Base-by-base conservation (phyloP, 345 rosid species). In the Anacardium occidentale region DNA sequence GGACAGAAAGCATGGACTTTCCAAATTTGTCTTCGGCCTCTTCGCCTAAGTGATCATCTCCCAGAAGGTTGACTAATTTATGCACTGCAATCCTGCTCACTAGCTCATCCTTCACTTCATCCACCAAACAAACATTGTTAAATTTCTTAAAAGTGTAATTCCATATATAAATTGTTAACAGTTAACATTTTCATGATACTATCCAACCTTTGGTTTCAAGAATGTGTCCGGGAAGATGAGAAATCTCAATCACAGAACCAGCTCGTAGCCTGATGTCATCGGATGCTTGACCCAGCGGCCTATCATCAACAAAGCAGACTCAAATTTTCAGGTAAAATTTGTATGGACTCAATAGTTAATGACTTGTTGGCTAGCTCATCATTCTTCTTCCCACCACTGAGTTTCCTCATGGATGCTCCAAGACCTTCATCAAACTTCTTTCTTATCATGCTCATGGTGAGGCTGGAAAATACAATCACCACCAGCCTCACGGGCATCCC, bases 81-180 rank as follows among this genome's bases (percentile, higher is more conserved):
- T 25, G 87, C 86, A 81, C 87, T 78, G 79, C 86, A 88, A 82
- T 81, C 70, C 65, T 74, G 84, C 85, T 84, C 22, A 77, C 71
- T 77, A 74, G 79, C 74, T 79, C 78, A 21, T 77, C 85, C 79
- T 21, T 76, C 77, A 85, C 88, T 74, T 82, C 81, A 76, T 20
- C 53, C 68, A 60, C 21, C 10, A 69, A 55, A 77, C 62, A 17
- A 45, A 45, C 17, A n/a, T 37, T 22, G 42, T 71, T 63, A 40
- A 61, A 20, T 64, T 56, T 53, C 45, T 66, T 32, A 20, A 24
- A 50, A 37, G 42, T 37, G 9, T n/a, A 21, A 18, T 17, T 62
- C 15, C 1, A 13, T 24, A 44, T 53, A 45, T 66, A 24, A 40
- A 29, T 44, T 7, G 3, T 2, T 4, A 57, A 10, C n/a, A 4